A percentile compares a stretch with the other conserved stretches of the same genome.
These are phyloP conservation scores for Mortierella sp. DNA, from an alignment of 371 early-diverging fungal genomes.

Conservation along the genomic window DNA sequence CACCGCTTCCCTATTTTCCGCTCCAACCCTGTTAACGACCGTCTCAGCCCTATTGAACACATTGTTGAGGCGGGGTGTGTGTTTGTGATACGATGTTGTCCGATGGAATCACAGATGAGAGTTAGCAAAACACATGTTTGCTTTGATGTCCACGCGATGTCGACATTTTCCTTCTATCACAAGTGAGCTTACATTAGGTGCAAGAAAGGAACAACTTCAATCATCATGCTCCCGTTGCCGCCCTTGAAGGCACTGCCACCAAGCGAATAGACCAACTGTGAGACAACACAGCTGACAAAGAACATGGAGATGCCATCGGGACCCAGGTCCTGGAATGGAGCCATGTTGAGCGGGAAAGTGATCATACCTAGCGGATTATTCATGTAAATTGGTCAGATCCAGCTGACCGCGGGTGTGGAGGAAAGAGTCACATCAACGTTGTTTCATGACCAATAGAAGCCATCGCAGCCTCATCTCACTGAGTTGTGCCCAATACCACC, in stretches of 20 bases:
- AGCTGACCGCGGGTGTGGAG: too few species aligned
- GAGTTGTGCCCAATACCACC: too few species aligned
- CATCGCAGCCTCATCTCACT: too few species aligned
- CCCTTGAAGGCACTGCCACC: conserved; percentile 92
- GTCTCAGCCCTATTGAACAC: conserved; percentile 68
- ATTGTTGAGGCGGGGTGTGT: neutral
- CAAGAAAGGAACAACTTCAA: conserved; percentile 93
- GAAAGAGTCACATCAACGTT: conserved; percentile 49
- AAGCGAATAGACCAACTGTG: conserved; percentile 85
- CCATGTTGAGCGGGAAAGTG: conserved; percentile 86
- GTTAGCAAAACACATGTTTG: too few species aligned
- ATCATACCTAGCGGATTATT: conserved; percentile 77
- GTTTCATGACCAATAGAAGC: too few species aligned
- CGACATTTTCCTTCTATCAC: too few species aligned
- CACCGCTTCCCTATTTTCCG: conserved; percentile 69
- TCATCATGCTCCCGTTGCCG: conserved; percentile 96
- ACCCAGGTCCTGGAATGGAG: conserved; percentile 82
- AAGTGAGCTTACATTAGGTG: conserved; percentile 90
- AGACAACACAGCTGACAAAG: conserved; percentile 84
- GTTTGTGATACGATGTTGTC: conserved; percentile 4
- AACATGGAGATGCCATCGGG: conserved; percentile 96
- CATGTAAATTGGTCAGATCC: too few species aligned
- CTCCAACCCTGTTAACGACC: conserved; percentile 71
- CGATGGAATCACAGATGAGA: too few species aligned
- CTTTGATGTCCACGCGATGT: too few species aligned